Evolutionary conservation across 139 green algal species (phyloP), one percentile per base, ranked within the genome.

Genomic region (Micractinium sp.): DNA sequence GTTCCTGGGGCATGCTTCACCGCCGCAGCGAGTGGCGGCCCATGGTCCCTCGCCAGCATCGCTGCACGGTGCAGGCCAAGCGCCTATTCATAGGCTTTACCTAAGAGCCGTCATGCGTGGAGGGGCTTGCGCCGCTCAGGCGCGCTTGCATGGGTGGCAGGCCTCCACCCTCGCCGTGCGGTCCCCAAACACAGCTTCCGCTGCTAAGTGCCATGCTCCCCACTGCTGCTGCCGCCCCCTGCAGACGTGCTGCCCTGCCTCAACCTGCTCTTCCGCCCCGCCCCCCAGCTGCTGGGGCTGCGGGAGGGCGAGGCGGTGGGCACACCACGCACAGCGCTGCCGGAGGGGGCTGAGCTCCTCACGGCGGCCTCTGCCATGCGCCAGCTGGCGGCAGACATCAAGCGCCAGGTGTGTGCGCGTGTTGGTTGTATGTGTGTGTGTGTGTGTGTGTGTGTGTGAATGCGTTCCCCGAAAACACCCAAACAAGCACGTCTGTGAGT

Each of bases 241-340:
- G 78, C 78, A 84, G 41, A 84, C 1, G 78, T 84, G 78, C 78
- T 84, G 78, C 78, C 78, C 3, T 83, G 78, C 78, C 5, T 20
- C 25, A 20, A 23, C 39, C 78, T 83, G 78, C 78, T 83, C 4
- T 66, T 83, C 41, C 9, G 18, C 71, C 71, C 47, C 7, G 47
- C 47, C 7, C 9, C 47, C 47, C 47, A 56, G 7, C 47, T 56
- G 47, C 47, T 56, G 7, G 47, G 47, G 47, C 9, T 56, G 47
- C 47, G 63, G 2, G 63, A 25, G 63, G 12, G 63, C 7, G 7
- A 5, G 14, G 20, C 63, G 63, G 12, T 12, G 63, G 63, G 63
- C 63, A 27, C 20, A 25, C 7, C 63, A 9, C 7, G 47, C 47
- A 56, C 47, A 56, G 47, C 47, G 47, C 47, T 56, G 47, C 47